Conservation (phyloP, 2,329 filamentous ascomycete genomes). For the Penicillium sp. region DNA sequence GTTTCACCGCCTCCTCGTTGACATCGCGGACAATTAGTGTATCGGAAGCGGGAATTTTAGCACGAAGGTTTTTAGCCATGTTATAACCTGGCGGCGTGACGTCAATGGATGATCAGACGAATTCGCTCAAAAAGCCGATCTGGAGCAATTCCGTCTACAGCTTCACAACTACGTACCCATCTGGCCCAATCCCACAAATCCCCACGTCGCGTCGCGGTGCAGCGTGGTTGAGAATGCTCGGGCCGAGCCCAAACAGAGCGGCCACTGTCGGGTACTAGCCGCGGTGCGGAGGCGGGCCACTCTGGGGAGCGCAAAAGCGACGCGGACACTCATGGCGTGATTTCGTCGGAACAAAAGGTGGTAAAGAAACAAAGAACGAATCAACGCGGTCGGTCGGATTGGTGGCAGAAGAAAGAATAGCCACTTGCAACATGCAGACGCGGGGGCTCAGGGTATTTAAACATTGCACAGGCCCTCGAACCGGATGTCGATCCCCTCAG, state of each 20-base stretch:
- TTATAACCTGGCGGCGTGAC: slow-evolving; percentile 61
- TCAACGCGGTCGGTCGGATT: not conserved
- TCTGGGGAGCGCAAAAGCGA: slow-evolving; percentile 12
- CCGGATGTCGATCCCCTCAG: not conserved
- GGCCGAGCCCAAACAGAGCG: slow-evolving; percentile 13
- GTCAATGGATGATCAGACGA: not conserved
- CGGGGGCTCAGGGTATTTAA: slow-evolving; percentile 10
- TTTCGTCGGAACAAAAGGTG: not conserved
- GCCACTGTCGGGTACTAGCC: slow-evolving; percentile 21
- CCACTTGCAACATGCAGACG: not conserved
- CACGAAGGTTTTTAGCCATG: slow-evolving; percentile 72
- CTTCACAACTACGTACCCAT: slow-evolving; percentile 56
- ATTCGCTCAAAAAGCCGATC: not conserved
- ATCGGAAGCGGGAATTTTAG: slow-evolving; percentile 66
- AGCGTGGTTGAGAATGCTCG: slow-evolving; percentile 53
- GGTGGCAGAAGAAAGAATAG: not conserved
- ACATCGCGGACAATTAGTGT: slow-evolving; percentile 68
- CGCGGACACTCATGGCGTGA: slow-evolving; percentile 21
- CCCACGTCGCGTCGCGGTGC: slow-evolving; percentile 56
- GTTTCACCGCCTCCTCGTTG: slow-evolving; percentile 59
- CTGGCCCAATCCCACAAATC: slow-evolving; percentile 63
- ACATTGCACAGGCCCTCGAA: slow-evolving; percentile 10
- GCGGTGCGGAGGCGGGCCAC: slow-evolving; percentile 14
- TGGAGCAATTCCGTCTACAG: not conserved
- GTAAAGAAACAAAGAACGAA: not conserved